These are phyloP conservation scores for Dendrobium nobile DNA, from an alignment of 106 monocot species.

Conservation along the genomic window DNA sequence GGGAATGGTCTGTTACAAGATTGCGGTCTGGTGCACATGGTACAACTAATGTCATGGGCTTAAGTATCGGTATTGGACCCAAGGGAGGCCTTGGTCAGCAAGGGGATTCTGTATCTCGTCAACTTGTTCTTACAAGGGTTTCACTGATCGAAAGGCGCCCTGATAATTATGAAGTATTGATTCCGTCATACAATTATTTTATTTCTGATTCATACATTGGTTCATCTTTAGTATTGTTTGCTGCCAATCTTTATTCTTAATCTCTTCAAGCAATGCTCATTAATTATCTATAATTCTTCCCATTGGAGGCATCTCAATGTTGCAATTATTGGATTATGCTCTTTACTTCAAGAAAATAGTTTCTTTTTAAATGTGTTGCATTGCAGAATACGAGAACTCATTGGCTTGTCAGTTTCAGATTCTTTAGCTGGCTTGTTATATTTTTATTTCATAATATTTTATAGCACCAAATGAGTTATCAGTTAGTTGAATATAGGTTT, in stretches of 20 bases:
- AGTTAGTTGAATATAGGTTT: neutral
- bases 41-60: conserved; percentile 48
- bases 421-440: neutral
- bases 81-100: conserved; percentile 93
- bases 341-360: neutral
- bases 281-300: neutral
- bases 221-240: neutral
- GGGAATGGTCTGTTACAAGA: conserved; percentile 87
- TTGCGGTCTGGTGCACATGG: conserved; percentile 93
- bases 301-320: neutral
- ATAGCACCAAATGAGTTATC: neutral
- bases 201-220: neutral
- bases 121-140: conserved; percentile 84
- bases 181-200: neutral
- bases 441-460: neutral
- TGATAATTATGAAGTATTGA: conserved; percentile 84
- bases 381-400: neutral
- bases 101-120: conserved; percentile 84
- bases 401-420: neutral
- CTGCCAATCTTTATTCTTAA: neutral
- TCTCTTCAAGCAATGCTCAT: neutral
- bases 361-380: neutral
- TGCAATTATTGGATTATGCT: neutral
- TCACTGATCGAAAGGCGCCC: conserved; percentile 94
- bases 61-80: conserved; percentile 83